Base-by-base conservation (phyloP, 768 basidiomycete species). In the Pleurotus tuber-regium region DNA sequence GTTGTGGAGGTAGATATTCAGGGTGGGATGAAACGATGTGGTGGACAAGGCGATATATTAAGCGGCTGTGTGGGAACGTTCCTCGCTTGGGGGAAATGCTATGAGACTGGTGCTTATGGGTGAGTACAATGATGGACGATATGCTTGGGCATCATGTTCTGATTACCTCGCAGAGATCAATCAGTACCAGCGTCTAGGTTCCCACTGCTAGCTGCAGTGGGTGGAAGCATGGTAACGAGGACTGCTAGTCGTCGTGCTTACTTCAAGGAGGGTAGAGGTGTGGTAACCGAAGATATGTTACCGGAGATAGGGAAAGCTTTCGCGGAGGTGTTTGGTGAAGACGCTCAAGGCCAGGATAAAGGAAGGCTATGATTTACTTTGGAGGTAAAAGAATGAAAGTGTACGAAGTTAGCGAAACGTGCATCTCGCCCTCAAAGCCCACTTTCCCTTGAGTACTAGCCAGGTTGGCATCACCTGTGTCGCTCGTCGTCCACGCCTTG, bases 1-100 rank as follows among this genome's bases (percentile, higher is more conserved):
- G 78, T 80, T 3, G 68, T 93, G 3, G 74, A 78, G 47, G 83
- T 89, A 24, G 84, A 88, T 56, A 69, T 76, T 0, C 70, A 80
- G 49, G 97, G 97, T 1, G 94, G 96, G 1, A 59, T 91, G 59
- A 96, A 96, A 70, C 74, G 97, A 50, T 95, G 92, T 60, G 96
- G 97, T 10, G 97, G 97, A 1, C 97, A 98, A 65, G 97, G 97
- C 0, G 97, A 99, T 68, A 84, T 99, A 30, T 66, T 98, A 50
- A 89, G 87, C 59, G 97, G 97, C 10, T 76, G 79, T 38, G 87
- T 93, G 8, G 97, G 94, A 0, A 82, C 92, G 1, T 82, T 97
- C 65, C 73, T 98, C 59, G 95, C 95, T 3, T 99, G 97, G 96
- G 92, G 89, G 4, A 89, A 88, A 65, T 92, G 90, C 60, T 98